Evolutionary conservation across 345 rosid genomes (phyloP).

Genomic region (Boechera retrofracta): DNA sequence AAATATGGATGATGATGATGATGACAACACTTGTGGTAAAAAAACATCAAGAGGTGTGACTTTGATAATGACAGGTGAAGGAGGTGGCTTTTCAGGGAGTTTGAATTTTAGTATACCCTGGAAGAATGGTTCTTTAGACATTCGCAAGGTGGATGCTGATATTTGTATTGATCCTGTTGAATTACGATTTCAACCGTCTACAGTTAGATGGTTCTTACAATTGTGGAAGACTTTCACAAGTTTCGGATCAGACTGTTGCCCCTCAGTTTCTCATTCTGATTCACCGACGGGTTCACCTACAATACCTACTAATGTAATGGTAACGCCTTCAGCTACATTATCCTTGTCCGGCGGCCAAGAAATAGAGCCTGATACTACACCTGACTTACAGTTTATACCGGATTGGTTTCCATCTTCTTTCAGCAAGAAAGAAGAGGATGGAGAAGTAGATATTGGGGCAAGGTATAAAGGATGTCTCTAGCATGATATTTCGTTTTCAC

Average conservation of each 20-base stretch:
- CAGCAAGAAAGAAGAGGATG: conserved; percentile 46
- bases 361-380: conserved; percentile 50
- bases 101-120: conserved; percentile 90
- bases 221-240: conserved; percentile 60
- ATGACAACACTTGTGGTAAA: conserved; percentile 27
- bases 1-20: conserved; percentile 54
- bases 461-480: conserved; percentile 59
- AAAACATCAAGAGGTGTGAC: conserved; percentile 50
- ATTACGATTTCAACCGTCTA: conserved; percentile 69
- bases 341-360: conserved; percentile 54
- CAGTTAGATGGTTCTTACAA: conserved; percentile 68
- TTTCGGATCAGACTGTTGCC: conserved; percentile 53
- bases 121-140: conserved; percentile 91
- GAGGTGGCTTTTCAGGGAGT: conserved; percentile 85
- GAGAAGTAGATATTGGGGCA: conserved; percentile 77
- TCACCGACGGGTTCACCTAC: conserved; percentile 44
- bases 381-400: conserved; percentile 67
- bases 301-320: conserved; percentile 43
- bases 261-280: conserved; percentile 53
- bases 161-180: conserved; percentile 77
- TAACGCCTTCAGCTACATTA: conserved; percentile 43
- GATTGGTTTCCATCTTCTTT: conserved; percentile 81
- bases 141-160: conserved; percentile 85
- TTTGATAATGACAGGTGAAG: conserved; percentile 64
- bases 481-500: conserved; percentile 20